A percentile compares a stretch with the other conserved stretches of the same genome.
These are phyloP conservation scores for Fusarium sp. DNA, from an alignment of 2,329 filamentous ascomycete species.

Conservation along the genomic window DNA sequence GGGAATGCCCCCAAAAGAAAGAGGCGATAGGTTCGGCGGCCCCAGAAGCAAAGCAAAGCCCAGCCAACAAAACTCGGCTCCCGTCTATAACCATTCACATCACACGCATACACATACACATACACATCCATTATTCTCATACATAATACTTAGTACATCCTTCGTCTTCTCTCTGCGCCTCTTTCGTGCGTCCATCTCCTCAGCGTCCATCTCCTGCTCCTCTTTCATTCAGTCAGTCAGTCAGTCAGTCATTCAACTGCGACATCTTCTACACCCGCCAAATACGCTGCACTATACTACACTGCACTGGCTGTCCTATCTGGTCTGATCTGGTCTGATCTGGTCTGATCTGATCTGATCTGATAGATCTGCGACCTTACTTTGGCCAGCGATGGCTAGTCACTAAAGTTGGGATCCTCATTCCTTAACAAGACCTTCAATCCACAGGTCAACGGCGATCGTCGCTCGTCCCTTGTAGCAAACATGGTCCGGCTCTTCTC, in stretches of 20 bases:
- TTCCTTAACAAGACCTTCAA: slow-evolving; percentile 25
- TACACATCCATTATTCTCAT: background rate
- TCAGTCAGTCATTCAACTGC: background rate
- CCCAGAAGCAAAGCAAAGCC: slow-evolving; percentile 15
- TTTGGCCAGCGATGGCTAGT: slow-evolving; percentile 36
- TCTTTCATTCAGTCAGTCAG: background rate
- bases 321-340: background rate
- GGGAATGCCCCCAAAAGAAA: slow-evolving; percentile 16
- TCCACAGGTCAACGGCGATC: slow-evolving; percentile 23
- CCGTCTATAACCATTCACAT: slow-evolving; percentile 6
- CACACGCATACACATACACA: background rate
- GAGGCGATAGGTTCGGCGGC: slow-evolving; percentile 31
- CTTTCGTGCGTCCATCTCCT: slow-evolving; percentile 13
- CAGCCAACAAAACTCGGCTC: slow-evolving; percentile 17
- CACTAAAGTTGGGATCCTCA: slow-evolving; percentile 32
- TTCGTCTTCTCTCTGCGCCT: slow-evolving; percentile 16
- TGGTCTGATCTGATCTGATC: background rate
- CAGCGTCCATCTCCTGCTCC: background rate
- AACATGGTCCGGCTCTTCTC: slow-evolving; percentile 35
- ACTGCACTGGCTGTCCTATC: background rate
- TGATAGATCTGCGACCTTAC: slow-evolving; percentile 18
- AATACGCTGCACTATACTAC: background rate
- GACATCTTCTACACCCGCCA: background rate
- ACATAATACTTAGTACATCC: slow-evolving; percentile 8
- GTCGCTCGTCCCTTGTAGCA: slow-evolving; percentile 5